phyloP scores from a whole-genome alignment of 2,329 filamentous ascomycete genomes.

The Xylaria sp. region DNA sequence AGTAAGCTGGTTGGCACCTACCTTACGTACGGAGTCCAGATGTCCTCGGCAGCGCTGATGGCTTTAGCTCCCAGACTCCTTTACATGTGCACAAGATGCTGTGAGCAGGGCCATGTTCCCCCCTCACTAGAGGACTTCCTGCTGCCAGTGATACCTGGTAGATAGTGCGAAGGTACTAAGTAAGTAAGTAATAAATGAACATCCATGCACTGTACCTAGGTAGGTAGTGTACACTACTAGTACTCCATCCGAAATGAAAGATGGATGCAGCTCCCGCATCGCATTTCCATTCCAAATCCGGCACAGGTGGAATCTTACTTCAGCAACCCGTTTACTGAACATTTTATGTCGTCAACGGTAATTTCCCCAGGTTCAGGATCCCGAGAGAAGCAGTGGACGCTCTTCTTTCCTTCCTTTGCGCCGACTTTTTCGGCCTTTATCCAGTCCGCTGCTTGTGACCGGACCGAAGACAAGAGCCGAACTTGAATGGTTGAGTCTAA shows the following conservation, averaged over 20 bases:
- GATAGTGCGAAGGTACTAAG: too few species aligned
- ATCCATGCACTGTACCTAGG: not conserved
- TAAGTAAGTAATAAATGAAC: too few species aligned
- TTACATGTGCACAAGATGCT: not conserved
- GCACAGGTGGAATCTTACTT: not conserved
- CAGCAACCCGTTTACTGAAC: not conserved
- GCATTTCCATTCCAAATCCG: conserved; percentile 30
- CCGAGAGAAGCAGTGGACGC: not conserved
- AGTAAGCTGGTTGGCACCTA: not conserved
- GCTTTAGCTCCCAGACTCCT: not conserved
- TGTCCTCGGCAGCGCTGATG: not conserved
- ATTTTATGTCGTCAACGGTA: conserved; percentile 4
- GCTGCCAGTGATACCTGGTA: too few species aligned
- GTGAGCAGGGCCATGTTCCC: too few species aligned
- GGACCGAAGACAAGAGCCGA: conserved; percentile 1
- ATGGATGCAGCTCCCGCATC: conserved; percentile 13
- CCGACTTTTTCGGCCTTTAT: not conserved
- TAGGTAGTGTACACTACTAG: not conserved
- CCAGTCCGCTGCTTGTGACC: not conserved
- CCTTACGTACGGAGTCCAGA: not conserved
- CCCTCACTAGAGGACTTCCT: too few species aligned
- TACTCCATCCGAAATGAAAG: conserved; percentile 22
- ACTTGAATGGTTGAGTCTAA: not conserved
- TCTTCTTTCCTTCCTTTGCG: conserved; percentile 2
- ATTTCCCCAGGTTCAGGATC: conserved; percentile 11